Evolutionary conservation across 352 stramenopile genomes (phyloP).

Genomic region (Albugo laibachii): DNA sequence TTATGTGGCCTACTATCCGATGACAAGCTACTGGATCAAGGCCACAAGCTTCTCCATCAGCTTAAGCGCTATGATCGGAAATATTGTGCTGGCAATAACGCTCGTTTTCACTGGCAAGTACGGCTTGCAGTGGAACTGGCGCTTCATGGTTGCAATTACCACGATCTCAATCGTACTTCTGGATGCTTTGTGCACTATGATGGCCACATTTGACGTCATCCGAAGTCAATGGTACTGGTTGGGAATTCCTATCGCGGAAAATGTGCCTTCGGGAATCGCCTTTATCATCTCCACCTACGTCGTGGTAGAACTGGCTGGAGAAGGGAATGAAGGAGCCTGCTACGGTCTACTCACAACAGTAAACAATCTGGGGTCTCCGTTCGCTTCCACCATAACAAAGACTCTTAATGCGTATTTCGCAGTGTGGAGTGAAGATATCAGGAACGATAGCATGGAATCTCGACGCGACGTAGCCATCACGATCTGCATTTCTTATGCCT

Average conservation of each 20-base stretch:
- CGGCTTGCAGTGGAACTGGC: conserved; percentile 31
- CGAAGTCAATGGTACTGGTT: background rate
- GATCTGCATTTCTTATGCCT: conserved; percentile 11
- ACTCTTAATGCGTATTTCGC: conserved; percentile 3
- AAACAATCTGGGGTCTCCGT: conserved; percentile 5
- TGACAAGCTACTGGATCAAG: conserved; percentile 36
- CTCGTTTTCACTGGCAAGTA: conserved; percentile 36
- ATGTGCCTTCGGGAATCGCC: background rate
- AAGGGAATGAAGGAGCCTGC: conserved; percentile 10
- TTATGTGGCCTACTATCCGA: conserved; percentile 20
- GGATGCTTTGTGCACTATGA: background rate
- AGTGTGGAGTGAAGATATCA: conserved; percentile 2
- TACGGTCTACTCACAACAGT: conserved; percentile 10
- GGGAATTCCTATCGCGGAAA: background rate
- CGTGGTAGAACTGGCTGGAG: conserved; percentile 8
- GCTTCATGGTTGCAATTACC: conserved; percentile 2
- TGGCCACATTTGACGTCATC: background rate
- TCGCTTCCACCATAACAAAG: conserved; percentile 7
- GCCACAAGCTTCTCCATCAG: conserved; percentile 28
- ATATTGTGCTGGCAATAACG: conserved; percentile 27
- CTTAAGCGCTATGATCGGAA: conserved; percentile 23
- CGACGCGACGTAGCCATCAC: conserved; percentile 13
- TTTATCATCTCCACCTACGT: conserved; percentile 15
- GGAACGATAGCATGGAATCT: conserved; percentile 7
- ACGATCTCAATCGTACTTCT: conserved; percentile 1